Base-by-base conservation (phyloP, 1,284 basidiomycete species). In the Heterobasidion irregulare region DNA sequence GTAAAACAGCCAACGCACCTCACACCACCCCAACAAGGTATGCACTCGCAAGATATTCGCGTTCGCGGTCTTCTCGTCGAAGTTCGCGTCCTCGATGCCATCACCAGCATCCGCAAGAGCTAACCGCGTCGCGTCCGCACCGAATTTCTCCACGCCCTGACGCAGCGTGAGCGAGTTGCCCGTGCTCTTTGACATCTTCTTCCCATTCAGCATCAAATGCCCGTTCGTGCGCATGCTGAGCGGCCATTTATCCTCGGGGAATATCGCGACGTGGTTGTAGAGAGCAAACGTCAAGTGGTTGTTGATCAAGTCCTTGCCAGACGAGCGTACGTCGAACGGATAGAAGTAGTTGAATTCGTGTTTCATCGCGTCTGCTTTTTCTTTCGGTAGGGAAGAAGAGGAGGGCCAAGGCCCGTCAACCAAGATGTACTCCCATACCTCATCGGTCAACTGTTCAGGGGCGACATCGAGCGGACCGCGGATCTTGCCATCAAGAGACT, bases 181-280 rank as follows among this genome's bases (percentile, higher is more conserved):
- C 48, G 92, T 97, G 70, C 90, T 92, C 82, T 99, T 98, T 57
- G 85, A 88, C 97, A 99, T 99, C 79, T 99, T 99, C 77, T 95
- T 90, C 41, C 96, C 96, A 72, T 99, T 99, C 68, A 99, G 73
- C 90, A 96, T 91, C 74, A 99, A 73, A 68, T 99, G 97, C 0
- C 97, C 97, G 68, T 99, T 99, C 56, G 90, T 88, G 34, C 97
- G 87, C 78, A 99, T 93, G 62, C 90, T 86, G 60, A 82, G 66
- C 1, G 97, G 97, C 92, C 92, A 95, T 71, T 95, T 93, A 65
- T 94, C 81, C 70, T 94, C 92, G 47, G 91, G 83, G 83, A 99
- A 98, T 51, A 99, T 73, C 3, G 97, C 95, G 32, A 91, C 85
- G 72, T 99, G 97, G 66, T 87, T 89, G 77, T 99, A 99, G 63